These are phyloP conservation scores for Calocybe gambosa DNA, from an alignment of 1,284 basidiomycete species.

Conservation along the genomic window DNA sequence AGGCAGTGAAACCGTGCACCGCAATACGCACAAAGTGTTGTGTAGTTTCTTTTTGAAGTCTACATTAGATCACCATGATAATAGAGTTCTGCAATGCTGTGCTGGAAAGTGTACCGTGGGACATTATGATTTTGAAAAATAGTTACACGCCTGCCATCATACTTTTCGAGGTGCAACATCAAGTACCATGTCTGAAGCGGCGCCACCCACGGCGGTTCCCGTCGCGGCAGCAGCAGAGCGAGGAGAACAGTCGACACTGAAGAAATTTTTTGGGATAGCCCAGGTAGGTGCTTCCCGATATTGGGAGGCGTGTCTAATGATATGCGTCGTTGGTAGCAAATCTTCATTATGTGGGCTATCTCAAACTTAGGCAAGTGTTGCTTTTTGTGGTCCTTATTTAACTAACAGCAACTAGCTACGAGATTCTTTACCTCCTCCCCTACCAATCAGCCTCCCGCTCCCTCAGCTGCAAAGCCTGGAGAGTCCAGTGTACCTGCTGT, in stretches of 20 bases:
- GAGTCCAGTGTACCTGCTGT: slow-evolving; percentile 23
- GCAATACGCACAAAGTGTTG: too few species aligned
- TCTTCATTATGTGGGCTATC: slow-evolving; percentile 54
- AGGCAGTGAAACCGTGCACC: too few species aligned
- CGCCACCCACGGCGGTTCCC: slow-evolving; percentile 9
- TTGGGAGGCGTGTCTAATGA: neutral
- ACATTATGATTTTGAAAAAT: neutral
- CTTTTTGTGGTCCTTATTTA: neutral
- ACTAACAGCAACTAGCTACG: slow-evolving; percentile 27
- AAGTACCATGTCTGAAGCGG: slow-evolving; percentile 23
- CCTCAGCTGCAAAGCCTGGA: slow-evolving; percentile 19
- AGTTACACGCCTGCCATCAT: neutral
- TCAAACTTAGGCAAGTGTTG: slow-evolving; percentile 51
- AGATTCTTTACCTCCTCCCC: slow-evolving; percentile 32
- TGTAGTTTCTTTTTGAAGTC: too few species aligned
- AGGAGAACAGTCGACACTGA: slow-evolving; percentile 26
- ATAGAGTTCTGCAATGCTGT: too few species aligned
- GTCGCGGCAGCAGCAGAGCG: neutral
- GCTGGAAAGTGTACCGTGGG: neutral
- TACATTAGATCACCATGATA: too few species aligned
- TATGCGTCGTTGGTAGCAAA: slow-evolving; percentile 42
- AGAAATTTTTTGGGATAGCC: slow-evolving; percentile 34
- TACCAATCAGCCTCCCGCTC: slow-evolving; percentile 23
- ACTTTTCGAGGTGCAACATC: too few species aligned
- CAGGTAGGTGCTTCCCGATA: slow-evolving; percentile 33